These are phyloP conservation scores for Eruca vesicaria DNA, from an alignment of 441 rosid genomes.

Conservation along the genomic window DNA sequence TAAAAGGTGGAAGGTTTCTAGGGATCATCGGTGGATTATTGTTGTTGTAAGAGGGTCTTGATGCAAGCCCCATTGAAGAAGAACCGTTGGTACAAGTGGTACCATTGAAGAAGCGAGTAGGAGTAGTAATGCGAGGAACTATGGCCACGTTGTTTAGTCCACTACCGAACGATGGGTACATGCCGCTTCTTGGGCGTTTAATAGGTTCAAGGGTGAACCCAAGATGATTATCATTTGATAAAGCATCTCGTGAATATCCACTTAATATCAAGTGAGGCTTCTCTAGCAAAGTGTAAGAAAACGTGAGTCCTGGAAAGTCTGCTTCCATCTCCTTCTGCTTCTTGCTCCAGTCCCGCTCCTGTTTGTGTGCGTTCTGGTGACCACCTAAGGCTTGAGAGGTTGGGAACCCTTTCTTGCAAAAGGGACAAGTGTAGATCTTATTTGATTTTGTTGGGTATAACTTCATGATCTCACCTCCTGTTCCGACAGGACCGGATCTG, in stretches of 20 bases:
- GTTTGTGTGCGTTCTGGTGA: slow-evolving; percentile 77
- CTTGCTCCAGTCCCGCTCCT: slow-evolving; percentile 55
- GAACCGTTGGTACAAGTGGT: slow-evolving; percentile 1
- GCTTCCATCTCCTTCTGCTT: slow-evolving; percentile 34
- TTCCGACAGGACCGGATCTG: slow-evolving; percentile 12
- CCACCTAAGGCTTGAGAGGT: slow-evolving; percentile 81
- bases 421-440: slow-evolving; percentile 46
- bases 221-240: slow-evolving; percentile 32
- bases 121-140: slow-evolving; percentile 19
- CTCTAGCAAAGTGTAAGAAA: slow-evolving; percentile 16
- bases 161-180: slow-evolving; percentile 1
- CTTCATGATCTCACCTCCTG: slow-evolving; percentile 23
- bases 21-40: not conserved
- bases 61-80: not conserved
- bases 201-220: slow-evolving; percentile 27
- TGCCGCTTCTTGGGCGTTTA: not conserved
- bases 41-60: not conserved
- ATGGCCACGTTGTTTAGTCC: not conserved
- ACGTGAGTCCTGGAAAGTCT: not conserved
- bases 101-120: slow-evolving; percentile 24
- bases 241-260: slow-evolving; percentile 32
- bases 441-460: slow-evolving; percentile 21
- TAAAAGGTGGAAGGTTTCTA: slow-evolving; percentile 13
- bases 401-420: slow-evolving; percentile 56
- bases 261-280: slow-evolving; percentile 30